These are phyloP conservation scores for Fagopyrum tataricum DNA, from an alignment of 148 eudicot genomes.

Conservation along the genomic window DNA sequence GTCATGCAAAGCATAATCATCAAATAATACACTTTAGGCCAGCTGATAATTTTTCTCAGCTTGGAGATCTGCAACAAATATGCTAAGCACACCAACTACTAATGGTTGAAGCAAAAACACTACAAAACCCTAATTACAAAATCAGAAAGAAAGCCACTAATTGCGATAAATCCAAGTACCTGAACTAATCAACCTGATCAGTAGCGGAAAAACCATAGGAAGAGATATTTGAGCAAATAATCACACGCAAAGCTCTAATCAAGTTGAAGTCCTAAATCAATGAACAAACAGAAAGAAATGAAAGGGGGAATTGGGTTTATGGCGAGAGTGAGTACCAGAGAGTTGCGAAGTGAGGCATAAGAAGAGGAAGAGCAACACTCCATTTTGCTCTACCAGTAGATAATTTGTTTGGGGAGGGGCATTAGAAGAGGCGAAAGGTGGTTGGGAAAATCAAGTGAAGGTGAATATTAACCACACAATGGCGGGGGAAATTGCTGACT, in stretches of 20 bases:
- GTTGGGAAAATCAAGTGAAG: not conserved
- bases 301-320: not conserved
- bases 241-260: not conserved
- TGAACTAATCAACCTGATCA: not conserved
- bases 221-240: not conserved
- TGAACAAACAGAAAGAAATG: not conserved
- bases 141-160: not conserved
- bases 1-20: not conserved
- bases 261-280: not conserved
- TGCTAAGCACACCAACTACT: not conserved
- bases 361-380: conserved; percentile 13
- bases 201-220: not conserved
- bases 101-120: not conserved
- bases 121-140: not conserved
- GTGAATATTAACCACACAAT: conserved; percentile 7
- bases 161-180: not conserved
- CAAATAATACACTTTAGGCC: not conserved
- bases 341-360: conserved; percentile 6
- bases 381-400: not conserved
- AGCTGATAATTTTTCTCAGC: not conserved
- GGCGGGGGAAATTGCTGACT: not conserved
- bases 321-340: not conserved
- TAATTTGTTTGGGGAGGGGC: not conserved
- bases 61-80: not conserved
- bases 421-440: not conserved